Evolutionary conservation across 257 asterid species (phyloP).

Genomic region (Lycium barbarum): DNA sequence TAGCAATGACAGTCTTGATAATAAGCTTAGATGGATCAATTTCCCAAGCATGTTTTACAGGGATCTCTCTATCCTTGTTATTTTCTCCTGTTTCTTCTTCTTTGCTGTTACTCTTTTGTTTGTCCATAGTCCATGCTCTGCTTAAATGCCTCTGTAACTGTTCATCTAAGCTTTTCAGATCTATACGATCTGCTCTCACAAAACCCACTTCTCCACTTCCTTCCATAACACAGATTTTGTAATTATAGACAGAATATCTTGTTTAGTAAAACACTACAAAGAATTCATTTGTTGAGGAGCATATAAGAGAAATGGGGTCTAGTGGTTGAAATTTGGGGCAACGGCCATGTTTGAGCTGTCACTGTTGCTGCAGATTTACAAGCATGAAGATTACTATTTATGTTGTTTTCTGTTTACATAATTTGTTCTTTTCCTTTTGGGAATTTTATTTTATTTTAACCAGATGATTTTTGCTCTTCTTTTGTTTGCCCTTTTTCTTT

Average conservation of each 20-base stretch:
- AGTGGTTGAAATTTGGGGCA: not conserved
- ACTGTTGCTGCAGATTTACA: conserved; percentile 12
- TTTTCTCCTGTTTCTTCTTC: conserved; percentile 28
- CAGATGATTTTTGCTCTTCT: not conserved
- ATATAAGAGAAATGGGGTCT: not conserved
- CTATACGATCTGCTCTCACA: conserved; percentile 80
- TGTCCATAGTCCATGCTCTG: conserved; percentile 62
- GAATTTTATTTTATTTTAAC: not conserved
- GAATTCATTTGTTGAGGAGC: too few relatives aligned
- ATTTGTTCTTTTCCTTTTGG: not conserved
- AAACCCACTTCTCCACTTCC: conserved; percentile 45
- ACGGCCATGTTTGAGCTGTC: conserved; percentile 1
- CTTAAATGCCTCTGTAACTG: conserved; percentile 71
- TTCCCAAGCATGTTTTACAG: conserved; percentile 72
- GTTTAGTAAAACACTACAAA: too few relatives aligned
- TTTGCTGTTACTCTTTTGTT: conserved; percentile 41
- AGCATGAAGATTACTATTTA: not conserved
- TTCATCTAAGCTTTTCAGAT: conserved; percentile 81
- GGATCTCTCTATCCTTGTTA: conserved; percentile 49
- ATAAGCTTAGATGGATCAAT: conserved; percentile 72
- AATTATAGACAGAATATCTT: too few relatives aligned
- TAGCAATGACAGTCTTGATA: conserved; percentile 69
- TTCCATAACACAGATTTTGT: conserved; percentile 22
- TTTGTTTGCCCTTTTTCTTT: not conserved
- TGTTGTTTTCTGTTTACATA: not conserved